phyloP scores from a whole-genome alignment of 73 alveolate species.

The Tetrahymena borealis region DNA sequence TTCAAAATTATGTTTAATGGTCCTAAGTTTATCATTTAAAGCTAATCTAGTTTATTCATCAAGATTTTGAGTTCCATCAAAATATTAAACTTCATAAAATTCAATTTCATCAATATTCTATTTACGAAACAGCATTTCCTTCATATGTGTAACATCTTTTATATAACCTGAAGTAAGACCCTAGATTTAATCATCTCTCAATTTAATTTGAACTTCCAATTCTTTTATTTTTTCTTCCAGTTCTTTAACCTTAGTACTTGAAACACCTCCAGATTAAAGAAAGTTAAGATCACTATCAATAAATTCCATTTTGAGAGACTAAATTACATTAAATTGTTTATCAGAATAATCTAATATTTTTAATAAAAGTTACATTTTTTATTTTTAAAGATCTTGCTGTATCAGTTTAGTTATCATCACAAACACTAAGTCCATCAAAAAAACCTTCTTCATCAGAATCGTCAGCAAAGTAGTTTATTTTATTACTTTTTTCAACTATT shows the following conservation, averaged over 20 bases:
- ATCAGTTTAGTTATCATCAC: background rate
- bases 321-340: background rate
- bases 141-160: background rate
- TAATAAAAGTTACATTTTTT: background rate
- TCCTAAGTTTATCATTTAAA: background rate
- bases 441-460: background rate
- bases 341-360: background rate
- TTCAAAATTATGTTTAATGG: constrained; percentile 25
- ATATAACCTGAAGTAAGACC: background rate
- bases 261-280: background rate
- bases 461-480: background rate
- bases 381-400: background rate
- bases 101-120: background rate
- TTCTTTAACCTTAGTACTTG: background rate
- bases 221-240: background rate
- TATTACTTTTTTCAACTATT: background rate
- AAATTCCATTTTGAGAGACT: background rate
- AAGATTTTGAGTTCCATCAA: constrained; percentile 19
- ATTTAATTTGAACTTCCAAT: background rate
- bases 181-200: background rate
- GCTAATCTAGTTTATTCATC: constrained; percentile 2
- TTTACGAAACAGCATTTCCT: background rate
- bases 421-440: background rate
- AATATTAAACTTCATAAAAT: constrained; percentile 19
- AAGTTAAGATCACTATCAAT: background rate